Conservation (phyloP, 306 rosid genomes). For the Styphnolobium japonicum region DNA sequence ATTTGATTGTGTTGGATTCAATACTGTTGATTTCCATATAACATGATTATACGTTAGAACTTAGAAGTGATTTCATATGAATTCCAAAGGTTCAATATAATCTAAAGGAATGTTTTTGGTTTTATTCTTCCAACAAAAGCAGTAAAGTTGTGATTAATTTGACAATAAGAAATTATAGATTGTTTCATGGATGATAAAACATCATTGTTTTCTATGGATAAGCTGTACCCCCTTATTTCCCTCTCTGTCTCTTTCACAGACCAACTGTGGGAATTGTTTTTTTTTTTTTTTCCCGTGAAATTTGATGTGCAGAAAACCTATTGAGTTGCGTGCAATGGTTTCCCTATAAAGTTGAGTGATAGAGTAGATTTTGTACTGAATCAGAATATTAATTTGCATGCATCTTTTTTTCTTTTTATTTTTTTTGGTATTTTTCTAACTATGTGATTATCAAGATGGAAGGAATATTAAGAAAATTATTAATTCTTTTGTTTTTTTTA, state of each 20-base stretch:
- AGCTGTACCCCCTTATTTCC: not conserved
- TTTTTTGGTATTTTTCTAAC: not conserved
- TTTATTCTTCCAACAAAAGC: slow-evolving; percentile 7
- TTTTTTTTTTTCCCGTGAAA: not conserved
- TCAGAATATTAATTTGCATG: not conserved
- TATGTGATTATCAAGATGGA: not conserved
- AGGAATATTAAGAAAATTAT: not conserved
- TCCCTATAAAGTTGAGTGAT: not conserved
- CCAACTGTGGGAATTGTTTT: not conserved
- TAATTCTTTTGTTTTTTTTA: not conserved
- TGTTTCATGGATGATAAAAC: not conserved
- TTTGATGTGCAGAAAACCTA: not conserved
- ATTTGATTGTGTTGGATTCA: slow-evolving; percentile 13
- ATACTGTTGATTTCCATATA: not conserved
- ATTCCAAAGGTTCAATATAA: not conserved
- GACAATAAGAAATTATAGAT: not conserved
- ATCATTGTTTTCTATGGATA: not conserved
- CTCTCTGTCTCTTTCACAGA: not conserved
- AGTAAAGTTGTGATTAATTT: not conserved
- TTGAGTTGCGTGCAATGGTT: not conserved
- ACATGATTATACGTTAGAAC: not conserved
- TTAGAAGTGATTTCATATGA: slow-evolving; percentile 25
- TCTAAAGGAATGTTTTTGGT: not conserved
- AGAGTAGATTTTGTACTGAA: slow-evolving; percentile 4
- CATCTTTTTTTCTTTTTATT: not conserved